These are phyloP conservation scores for Linnemannia exigua DNA, from an alignment of 192 early-diverging fungal species.

Conservation along the genomic window DNA sequence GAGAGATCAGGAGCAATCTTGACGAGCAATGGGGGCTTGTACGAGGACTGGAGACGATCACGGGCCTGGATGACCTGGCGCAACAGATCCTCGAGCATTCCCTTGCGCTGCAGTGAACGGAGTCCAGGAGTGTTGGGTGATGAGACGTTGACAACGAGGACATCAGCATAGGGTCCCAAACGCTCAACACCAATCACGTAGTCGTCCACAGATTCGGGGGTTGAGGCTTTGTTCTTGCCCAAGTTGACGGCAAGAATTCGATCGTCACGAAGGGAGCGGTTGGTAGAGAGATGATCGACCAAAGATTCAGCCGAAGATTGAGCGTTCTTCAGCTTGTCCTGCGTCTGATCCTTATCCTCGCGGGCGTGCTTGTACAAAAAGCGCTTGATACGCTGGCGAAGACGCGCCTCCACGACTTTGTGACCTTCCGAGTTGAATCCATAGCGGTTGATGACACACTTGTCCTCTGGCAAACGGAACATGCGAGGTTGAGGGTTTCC, in stretches of 20 bases:
- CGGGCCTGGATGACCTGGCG: conserved; percentile 71
- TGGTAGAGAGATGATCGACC: conserved; percentile 49
- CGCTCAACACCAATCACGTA: conserved; percentile 83
- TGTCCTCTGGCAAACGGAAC: conserved; percentile 83
- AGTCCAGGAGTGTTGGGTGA: conserved; percentile 92
- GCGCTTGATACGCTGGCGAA: conserved; percentile 82
- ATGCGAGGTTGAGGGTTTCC: conserved; percentile 91
- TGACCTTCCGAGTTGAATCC: conserved; percentile 92
- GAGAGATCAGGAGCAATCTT: conserved; percentile 93
- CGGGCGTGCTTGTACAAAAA: conserved; percentile 63
- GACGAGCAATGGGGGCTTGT: conserved; percentile 82
- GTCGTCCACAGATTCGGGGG: conserved; percentile 77
- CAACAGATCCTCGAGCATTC: conserved; percentile 79
- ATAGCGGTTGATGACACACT: conserved; percentile 90
- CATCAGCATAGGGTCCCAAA: conserved; percentile 88
- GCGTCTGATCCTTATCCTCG: conserved; percentile 61
- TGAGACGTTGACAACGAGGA: conserved; percentile 91
- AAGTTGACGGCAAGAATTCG: conserved; percentile 88
- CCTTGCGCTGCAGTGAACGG: conserved; percentile 76
- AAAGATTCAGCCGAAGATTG: conserved; percentile 51
- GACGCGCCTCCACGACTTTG: conserved; percentile 68
- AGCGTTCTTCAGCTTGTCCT: conserved; percentile 56
- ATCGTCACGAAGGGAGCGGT: conserved; percentile 71
- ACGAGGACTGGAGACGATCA: conserved; percentile 54
- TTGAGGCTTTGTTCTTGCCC: conserved; percentile 88